Conservation (phyloP, 1,139 yeast species). For the Yamadazyma aaseri region DNA sequence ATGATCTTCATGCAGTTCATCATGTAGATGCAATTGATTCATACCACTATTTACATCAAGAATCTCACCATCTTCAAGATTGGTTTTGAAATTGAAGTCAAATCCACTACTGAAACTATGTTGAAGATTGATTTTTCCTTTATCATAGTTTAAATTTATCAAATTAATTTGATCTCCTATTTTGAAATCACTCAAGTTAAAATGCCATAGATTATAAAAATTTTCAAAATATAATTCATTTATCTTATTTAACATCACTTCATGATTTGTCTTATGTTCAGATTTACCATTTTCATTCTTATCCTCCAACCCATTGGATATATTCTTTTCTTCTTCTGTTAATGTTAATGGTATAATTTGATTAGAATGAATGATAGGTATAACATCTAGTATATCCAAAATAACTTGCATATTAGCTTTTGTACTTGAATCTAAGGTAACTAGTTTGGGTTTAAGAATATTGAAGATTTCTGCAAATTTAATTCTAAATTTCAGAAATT, state of each 20-base stretch:
- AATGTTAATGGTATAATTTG: conserved; percentile 45
- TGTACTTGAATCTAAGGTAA: conserved; percentile 28
- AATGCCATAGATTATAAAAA: conserved; percentile 76
- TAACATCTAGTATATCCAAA: conserved; percentile 57
- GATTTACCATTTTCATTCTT: conserved; percentile 8
- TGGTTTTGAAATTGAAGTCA: conserved; percentile 28
- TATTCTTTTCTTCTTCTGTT: conserved; percentile 14
- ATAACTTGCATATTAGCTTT: conserved; percentile 44
- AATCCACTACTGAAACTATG: conserved; percentile 35
- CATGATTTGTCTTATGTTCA: conserved; percentile 4
- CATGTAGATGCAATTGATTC: conserved; percentile 4
- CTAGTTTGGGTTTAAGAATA: conserved; percentile 54
- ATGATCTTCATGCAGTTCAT: conserved; percentile 11
- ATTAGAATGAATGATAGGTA: conserved; percentile 55
- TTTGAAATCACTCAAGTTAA: conserved; percentile 60
- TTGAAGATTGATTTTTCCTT: conserved; percentile 24
- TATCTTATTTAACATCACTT: conserved; percentile 28
- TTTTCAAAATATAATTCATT: conserved; percentile 62
- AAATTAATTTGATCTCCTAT: conserved; percentile 23
- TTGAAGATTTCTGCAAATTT: conserved; percentile 67
- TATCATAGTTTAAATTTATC: conserved; percentile 27
- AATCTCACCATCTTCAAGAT: conserved; percentile 10
- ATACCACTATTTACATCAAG: conserved; percentile 3
- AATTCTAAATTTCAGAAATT: conserved; percentile 60
- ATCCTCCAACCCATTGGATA: conserved; percentile 23